These are phyloP conservation scores for Hypoxylon sp. DNA, from an alignment of 2,329 filamentous ascomycete species.

Conservation along the genomic window DNA sequence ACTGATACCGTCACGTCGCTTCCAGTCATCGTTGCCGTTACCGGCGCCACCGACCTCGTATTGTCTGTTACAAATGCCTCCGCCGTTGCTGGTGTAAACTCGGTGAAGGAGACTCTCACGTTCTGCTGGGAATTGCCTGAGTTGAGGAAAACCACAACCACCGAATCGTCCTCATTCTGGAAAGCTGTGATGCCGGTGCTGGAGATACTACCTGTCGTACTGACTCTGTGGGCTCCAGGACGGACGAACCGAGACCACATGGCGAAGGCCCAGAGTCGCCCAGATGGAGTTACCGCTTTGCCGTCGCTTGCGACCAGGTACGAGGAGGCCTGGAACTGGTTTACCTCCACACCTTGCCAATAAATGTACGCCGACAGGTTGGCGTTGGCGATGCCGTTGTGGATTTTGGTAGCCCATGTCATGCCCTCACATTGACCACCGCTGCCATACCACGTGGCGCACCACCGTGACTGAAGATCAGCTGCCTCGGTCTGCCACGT, in stretches of 20 bases:
- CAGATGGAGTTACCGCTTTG: slow-evolving; percentile 32
- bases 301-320: slow-evolving; percentile 44
- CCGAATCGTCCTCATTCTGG: slow-evolving; percentile 35
- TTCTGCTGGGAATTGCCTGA: slow-evolving; percentile 29
- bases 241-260: slow-evolving; percentile 41
- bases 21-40: slow-evolving; percentile 8
- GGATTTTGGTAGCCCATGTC: slow-evolving; percentile 48
- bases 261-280: slow-evolving; percentile 40
- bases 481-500: slow-evolving; percentile 58
- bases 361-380: slow-evolving; percentile 58
- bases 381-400: slow-evolving; percentile 53
- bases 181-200: slow-evolving; percentile 37
- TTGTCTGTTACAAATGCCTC: slow-evolving; percentile 36
- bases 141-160: slow-evolving; percentile 40
- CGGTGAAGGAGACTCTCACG: slow-evolving; percentile 27
- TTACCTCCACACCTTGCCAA: slow-evolving; percentile 50
- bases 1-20: slow-evolving; percentile 28
- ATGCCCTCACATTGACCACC: slow-evolving; percentile 52
- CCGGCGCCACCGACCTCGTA: slow-evolving; percentile 25
- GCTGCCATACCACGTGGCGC: slow-evolving; percentile 51
- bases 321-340: slow-evolving; percentile 40
- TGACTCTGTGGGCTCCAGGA: slow-evolving; percentile 36
- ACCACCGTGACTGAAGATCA: slow-evolving; percentile 49
- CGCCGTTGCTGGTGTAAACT: slow-evolving; percentile 22
- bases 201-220: slow-evolving; percentile 31